Base-by-base conservation (phyloP, 106 monocot species). In the Amphibolis antarctica region DNA sequence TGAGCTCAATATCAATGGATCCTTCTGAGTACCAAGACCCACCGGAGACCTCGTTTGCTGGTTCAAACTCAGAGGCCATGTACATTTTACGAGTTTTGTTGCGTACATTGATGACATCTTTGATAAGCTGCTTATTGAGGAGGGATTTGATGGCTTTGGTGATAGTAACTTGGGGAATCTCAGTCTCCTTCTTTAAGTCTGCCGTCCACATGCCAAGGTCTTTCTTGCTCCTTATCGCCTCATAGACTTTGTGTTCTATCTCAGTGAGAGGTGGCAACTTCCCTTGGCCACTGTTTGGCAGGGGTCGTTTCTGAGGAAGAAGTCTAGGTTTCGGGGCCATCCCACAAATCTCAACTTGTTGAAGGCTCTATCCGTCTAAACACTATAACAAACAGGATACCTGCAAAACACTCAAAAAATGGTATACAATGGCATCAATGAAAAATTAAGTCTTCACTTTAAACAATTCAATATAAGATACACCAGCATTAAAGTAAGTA, bases 1-100 rank as follows among this genome's bases (percentile, higher is more conserved):
- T 79, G 71, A 78, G 73, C 10, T 74, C 81, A 1, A 53, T 55
- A 31, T 91, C 80, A 0, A 91, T 71, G 24, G 14, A 53, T 17
- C 91, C 91, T 0, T 81, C 71, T 19, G 74, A 68, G 49, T 81
- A 91, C 86, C 86, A 91, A 0, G 74, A 36, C 10, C 91, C 86
- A 10, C 91, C 86, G 1, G 86, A 66, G 13, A 91, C 66, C 55
- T 83, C 83, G 26, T 71, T 60, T 2, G 79, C 66, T 1, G 91
- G 86, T 36, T 86, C 79, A 22, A 83, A 86, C 52, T 81, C 81
- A 0, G 63, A 53, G 4, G 62, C 81, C 83, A 91, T 84, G 63
- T 59, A 78, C 12, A 77, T 61, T 66, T 91, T 91, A 65, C 55
- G 71, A 6, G 6, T 54, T 24, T 76, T 80, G 59, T 77, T 52